phyloP scores from a whole-genome alignment of 495 filamentous ascomycete genomes.

The Diplogelasinospora grovesii region DNA sequence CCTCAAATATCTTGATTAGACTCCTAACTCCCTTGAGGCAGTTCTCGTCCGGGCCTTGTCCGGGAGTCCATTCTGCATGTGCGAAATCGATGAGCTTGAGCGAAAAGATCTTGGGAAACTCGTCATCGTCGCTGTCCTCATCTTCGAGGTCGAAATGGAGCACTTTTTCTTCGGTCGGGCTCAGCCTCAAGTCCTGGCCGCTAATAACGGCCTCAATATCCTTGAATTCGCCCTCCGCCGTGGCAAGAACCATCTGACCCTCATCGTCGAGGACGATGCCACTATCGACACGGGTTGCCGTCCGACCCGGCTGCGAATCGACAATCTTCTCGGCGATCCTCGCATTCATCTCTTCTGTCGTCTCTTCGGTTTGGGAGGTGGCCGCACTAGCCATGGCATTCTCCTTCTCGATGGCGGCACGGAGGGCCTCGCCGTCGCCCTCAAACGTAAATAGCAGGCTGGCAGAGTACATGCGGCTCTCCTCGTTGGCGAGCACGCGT shows the following conservation, averaged over 20 bases:
- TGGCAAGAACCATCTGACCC: conserved; percentile 18
- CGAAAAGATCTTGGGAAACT: conserved; percentile 65
- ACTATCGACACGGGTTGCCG: conserved; percentile 34
- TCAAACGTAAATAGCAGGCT: conserved; percentile 90
- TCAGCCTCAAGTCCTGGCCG: neutral
- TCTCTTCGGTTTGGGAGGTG: neutral
- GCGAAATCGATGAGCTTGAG: conserved; percentile 96
- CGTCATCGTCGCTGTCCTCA: conserved; percentile 59
- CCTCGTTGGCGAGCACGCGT: conserved; percentile 60
- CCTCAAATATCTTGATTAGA: conserved; percentile 61
- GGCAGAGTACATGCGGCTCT: conserved; percentile 90
- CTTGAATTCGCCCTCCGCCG: conserved; percentile 6
- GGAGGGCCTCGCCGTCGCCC: conserved; percentile 67
- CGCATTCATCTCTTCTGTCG: conserved; percentile 20
- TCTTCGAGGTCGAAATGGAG: conserved; percentile 46
- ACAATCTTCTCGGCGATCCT: conserved; percentile 10
- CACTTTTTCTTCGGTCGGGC: conserved; percentile 19
- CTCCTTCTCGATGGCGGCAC: conserved; percentile 57
- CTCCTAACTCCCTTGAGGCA: conserved; percentile 67
- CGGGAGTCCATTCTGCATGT: conserved; percentile 81
- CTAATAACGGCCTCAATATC: neutral
- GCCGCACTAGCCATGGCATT: conserved; percentile 25
- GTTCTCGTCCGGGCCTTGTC: conserved; percentile 85
- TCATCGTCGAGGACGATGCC: conserved; percentile 38
- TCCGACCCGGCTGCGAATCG: conserved; percentile 9